A percentile compares a stretch with the other conserved stretches of the same genome.
These are phyloP conservation scores for Rosa rugosa DNA, from an alignment of 306 rosid species.

Conservation along the genomic window DNA sequence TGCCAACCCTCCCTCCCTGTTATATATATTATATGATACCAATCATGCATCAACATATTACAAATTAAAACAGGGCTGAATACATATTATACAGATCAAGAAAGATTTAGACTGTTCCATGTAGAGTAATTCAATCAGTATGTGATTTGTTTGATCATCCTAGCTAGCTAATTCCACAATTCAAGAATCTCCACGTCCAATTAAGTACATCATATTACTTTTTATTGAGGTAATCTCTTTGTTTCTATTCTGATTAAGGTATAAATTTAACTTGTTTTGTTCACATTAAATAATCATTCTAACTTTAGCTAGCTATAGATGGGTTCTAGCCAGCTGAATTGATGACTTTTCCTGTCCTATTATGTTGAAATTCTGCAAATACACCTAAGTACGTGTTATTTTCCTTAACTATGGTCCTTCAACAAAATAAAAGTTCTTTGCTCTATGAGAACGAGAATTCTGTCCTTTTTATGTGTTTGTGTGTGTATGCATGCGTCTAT, in stretches of 20 bases:
- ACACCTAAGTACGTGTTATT: no score
- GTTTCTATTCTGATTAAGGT: not conserved
- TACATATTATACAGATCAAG: not conserved
- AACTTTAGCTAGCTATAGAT: not conserved
- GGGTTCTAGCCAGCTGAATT: not conserved
- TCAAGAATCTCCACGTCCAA: no score
- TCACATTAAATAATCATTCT: not conserved
- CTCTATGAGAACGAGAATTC: not conserved
- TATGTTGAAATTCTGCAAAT: no score
- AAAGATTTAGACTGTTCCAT: not conserved
- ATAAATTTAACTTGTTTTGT: no score
- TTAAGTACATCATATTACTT: not conserved
- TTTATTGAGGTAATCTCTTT: not conserved
- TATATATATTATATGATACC: not conserved
- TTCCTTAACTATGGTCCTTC: no score
- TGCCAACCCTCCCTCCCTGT: conserved; percentile 30
- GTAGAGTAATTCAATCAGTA: not conserved
- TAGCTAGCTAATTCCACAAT: no score
- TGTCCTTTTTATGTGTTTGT: not conserved
- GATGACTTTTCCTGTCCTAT: not conserved
- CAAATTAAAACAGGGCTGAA: not conserved
- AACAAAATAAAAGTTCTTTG: not conserved
- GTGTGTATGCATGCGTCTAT: no score
- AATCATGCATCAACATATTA: not conserved
- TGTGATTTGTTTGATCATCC: not conserved